Conservation (phyloP, 768 basidiomycete genomes). For the Clathrus columnatus region DNA sequence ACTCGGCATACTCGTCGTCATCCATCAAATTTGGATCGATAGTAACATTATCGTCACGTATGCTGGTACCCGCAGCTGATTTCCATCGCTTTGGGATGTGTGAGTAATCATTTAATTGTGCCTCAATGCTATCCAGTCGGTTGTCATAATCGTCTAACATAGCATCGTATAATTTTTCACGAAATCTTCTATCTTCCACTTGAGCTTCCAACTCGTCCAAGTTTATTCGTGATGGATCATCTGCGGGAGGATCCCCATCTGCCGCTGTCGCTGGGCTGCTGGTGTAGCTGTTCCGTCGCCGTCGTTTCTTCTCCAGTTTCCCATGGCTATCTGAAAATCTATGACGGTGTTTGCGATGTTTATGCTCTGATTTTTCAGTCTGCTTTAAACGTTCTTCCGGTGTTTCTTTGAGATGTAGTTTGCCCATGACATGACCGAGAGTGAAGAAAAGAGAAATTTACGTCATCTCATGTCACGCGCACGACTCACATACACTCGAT, state of each 20-base stretch:
- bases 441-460: background rate
- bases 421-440: conserved; percentile 26
- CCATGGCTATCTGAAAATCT: conserved; percentile 12
- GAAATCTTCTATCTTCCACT: conserved; percentile 56
- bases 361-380: conserved; percentile 38
- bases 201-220: conserved; percentile 40
- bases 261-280: conserved; percentile 16
- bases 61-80: conserved; percentile 23
- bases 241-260: conserved; percentile 23
- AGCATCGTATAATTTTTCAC: conserved; percentile 65
- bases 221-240: conserved; percentile 27
- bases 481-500: too few relatives aligned
- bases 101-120: conserved; percentile 55
- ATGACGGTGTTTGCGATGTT: conserved; percentile 26
- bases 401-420: conserved; percentile 55
- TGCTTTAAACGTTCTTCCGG: conserved; percentile 48
- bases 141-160: conserved; percentile 56
- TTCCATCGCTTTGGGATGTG: conserved; percentile 72
- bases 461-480: too few relatives aligned
- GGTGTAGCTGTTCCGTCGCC: background rate
- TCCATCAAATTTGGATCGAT: conserved; percentile 49
- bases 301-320: conserved; percentile 11
- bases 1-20: conserved; percentile 84
- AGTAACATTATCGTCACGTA: conserved; percentile 25
- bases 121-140: conserved; percentile 51